Base-by-base conservation (phyloP, 371 early-diverging fungal genomes). In the Mortierella sp. region DNA sequence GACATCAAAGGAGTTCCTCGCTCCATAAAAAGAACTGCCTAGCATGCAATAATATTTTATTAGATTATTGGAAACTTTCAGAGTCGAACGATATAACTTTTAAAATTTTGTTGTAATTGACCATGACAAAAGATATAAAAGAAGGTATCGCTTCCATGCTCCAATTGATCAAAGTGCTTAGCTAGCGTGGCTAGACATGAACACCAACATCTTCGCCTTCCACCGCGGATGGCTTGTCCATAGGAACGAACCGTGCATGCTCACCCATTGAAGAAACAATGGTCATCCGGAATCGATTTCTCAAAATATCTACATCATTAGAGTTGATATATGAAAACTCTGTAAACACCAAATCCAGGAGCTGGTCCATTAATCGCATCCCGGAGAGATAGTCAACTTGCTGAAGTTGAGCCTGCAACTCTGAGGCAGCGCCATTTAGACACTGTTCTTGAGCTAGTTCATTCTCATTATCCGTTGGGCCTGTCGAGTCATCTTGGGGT, bases 211-310 rank as follows among this genome's bases (percentile, higher is more conserved):
- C n/a, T n/a, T n/a, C n/a, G n/a, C n/a, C n/a, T n/a, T n/a, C n/a
- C n/a, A n/a, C n/a, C n/a, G n/a, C n/a, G n/a, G n/a, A n/a, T n/a
- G n/a, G n/a, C n/a, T n/a, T n/a, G n/a, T n/a, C n/a, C n/a, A n/a
- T n/a, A n/a, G n/a, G n/a, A n/a, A n/a, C n/a, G 13, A 13, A 13
- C 40, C 53, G 6, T 10, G 34, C n/a, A 57, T 57, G 57, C 9
- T 57, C 57, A 8, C 57, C 70, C 66, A 76, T 63, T 17, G 71
- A 62, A 5, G 76, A 76, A 2, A 70, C 71, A 13, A 76, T 71
- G 15, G 32, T 22, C 71, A 76, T 76, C 2, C 76, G 70, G 71
- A 76, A 70, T 23, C 67, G 76, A 22, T 76, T 67, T 29, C 76
- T 34, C 22, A 76, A 29, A 35, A 32, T 62, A 26, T 70, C 47